phyloP scores from a whole-genome alignment of 768 basidiomycete species.

The Russula abietina region DNA sequence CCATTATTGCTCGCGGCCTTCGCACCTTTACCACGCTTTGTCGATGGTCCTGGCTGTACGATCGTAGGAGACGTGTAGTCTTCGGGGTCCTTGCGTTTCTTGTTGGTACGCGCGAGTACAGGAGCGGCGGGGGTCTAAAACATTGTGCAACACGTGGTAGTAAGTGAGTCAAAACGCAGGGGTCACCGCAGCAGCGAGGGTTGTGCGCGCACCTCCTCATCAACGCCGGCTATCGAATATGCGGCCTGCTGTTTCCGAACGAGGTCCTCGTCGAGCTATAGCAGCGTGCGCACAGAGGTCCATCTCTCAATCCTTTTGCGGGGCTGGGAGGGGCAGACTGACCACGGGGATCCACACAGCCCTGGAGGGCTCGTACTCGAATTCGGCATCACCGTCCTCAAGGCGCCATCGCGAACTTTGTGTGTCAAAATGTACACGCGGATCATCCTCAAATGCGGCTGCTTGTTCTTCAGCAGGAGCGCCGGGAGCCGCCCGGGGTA shows the following conservation, averaged over 20 bases:
- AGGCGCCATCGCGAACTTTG: conserved; percentile 74
- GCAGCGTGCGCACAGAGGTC: conserved; percentile 9
- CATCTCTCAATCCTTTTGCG: conserved; percentile 21
- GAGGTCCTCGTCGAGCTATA: conserved; percentile 81
- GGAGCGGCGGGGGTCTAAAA: conserved; percentile 80
- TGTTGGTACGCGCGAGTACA: conserved; percentile 70
- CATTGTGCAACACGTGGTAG: conserved; percentile 1
- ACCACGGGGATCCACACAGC: conserved; percentile 83
- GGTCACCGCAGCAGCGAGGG: background rate
- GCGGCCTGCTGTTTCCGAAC: conserved; percentile 90
- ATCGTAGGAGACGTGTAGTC: conserved; percentile 61
- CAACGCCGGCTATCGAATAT: conserved; percentile 87
- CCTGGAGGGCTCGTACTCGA: conserved; percentile 78
- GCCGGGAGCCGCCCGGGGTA: conserved; percentile 39
- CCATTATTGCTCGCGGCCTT: conserved; percentile 34
- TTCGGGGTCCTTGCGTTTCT: conserved; percentile 70
- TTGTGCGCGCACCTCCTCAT: conserved; percentile 72
- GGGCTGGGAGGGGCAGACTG: conserved; percentile 31
- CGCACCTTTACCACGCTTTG: conserved; percentile 63
- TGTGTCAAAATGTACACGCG: conserved; percentile 76
- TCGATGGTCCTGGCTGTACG: conserved; percentile 44
- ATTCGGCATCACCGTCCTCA: conserved; percentile 88
- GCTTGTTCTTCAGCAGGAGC: conserved; percentile 52
- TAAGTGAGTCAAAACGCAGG: conserved; percentile 25
- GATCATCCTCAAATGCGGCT: conserved; percentile 72